Evolutionary conservation across 306 rosid genomes (phyloP).

Genomic region (Dicorynia guianensis): DNA sequence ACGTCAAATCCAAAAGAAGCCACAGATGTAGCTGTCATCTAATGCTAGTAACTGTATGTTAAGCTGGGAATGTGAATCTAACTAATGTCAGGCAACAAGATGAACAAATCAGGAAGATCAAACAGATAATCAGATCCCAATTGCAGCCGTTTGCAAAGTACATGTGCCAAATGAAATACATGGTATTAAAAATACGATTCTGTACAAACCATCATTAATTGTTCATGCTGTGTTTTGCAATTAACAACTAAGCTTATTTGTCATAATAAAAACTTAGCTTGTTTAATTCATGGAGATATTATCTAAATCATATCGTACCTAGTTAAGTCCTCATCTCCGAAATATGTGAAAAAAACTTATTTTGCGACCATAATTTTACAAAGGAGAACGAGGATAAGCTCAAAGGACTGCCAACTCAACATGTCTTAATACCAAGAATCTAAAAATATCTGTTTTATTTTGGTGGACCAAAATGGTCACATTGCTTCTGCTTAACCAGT

Average conservation of each 20-base stretch:
- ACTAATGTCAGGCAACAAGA: conserved; percentile 35
- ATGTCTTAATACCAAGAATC: conserved; percentile 28
- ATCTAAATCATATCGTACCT: not conserved
- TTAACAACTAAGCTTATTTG: no score
- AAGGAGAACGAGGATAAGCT: not conserved
- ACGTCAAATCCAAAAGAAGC: conserved; percentile 41
- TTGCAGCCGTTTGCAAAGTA: conserved; percentile 24
- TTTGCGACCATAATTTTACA: not conserved
- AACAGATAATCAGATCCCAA: conserved; percentile 32
- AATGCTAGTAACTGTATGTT: conserved; percentile 16
- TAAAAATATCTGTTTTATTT: not conserved
- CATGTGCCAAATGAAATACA: conserved; percentile 16
- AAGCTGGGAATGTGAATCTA: conserved; percentile 29
- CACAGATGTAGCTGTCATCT: conserved; percentile 36
- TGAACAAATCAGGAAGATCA: conserved; percentile 29
- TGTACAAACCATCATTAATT: conserved; percentile 19
- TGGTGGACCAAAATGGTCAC: conserved; percentile 12
- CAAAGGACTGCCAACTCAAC: conserved; percentile 2
- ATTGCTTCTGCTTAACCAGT: conserved; percentile 37
- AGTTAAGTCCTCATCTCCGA: not conserved
- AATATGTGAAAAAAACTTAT: not conserved
- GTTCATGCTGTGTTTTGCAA: conserved; percentile 23
- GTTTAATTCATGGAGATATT: not conserved
- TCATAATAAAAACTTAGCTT: no score
- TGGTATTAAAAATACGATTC: conserved; percentile 18